Evolutionary conservation across 2,329 filamentous ascomycete species (phyloP), one percentile per base, ranked within the genome.

Genomic region (Alternaria ventricosa): DNA sequence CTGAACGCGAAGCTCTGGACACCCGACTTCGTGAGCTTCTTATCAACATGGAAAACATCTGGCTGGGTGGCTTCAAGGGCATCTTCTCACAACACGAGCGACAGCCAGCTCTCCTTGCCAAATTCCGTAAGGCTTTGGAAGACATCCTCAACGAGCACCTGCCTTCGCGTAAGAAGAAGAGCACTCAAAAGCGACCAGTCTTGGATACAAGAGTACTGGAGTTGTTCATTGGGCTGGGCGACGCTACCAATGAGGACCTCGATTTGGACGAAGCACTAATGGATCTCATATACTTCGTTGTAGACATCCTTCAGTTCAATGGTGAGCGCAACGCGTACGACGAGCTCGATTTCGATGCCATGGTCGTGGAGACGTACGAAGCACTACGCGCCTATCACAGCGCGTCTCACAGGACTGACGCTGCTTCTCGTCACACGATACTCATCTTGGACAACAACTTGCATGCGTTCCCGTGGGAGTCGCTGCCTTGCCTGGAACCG

Each of bases 271-370:
- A 98, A 73, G 89, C 91, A 0, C 83, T 99, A n/a, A 93, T 91
- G 70, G 96, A 99, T 77, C 83, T 99, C 27, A 87, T 99, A 4
- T 98, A 97, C 81, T 98, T 98, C 76, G 92, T 98, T 1, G 90
- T 99, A 6, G 96, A 99, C 73, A 94, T 98, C 55, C 85, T 99
- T 3, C 96, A 98, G 77, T 98, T 99, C 79, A 93, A 97, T 71
- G 96, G 96, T 15, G 96, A 99, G 81, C 88, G 90, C 51, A 99
- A 98, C 76, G 96, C 96, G 0, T 97, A 97, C 80, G 96, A 99
- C 72, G 96, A 99, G 81, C 92, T 99, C 66, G 95, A 98, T 79
- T 97, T 98, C 75, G 96, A 99, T 71, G 83, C 86, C 50, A 96
- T 99, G 88, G 89, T 94, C 6, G 86, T 98, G 43, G 94, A 97